Evolutionary conservation across 2,329 filamentous ascomycete genomes (phyloP).

Genomic region (Aspergillus brunneoviolaceus): DNA sequence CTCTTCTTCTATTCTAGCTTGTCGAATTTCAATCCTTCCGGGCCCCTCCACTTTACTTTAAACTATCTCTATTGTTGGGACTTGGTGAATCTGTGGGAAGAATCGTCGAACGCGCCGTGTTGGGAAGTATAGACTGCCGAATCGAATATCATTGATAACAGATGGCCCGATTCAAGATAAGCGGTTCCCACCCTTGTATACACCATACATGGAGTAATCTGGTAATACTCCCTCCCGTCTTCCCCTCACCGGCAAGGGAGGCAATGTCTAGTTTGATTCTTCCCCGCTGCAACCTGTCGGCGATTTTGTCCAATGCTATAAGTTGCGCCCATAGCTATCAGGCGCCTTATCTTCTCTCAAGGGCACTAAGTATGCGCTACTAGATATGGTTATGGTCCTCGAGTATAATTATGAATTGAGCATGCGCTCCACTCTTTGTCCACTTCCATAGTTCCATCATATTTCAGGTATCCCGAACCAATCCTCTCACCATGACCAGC

Average conservation of each 20-base stretch:
- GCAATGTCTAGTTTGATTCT: background rate
- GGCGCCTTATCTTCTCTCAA: background rate
- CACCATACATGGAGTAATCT: background rate
- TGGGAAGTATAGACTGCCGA: too few species aligned
- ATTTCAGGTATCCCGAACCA: background rate
- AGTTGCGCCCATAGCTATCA: background rate
- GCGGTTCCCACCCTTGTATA: too few species aligned
- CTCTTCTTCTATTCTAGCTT: too few species aligned
- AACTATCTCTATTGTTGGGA: too few species aligned
- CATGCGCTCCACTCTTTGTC: background rate
- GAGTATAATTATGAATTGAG: background rate
- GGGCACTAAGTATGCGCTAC: background rate
- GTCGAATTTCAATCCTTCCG: too few species aligned
- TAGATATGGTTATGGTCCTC: too few species aligned
- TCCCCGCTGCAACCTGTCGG: background rate
- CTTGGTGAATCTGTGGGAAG: too few species aligned
- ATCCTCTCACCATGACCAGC: conserved; percentile 14
- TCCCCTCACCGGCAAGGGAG: background rate
- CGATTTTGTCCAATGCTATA: background rate
- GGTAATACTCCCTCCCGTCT: background rate
- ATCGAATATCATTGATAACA: background rate
- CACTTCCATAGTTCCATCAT: background rate
- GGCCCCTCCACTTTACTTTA: too few species aligned
- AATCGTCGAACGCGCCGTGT: too few species aligned
- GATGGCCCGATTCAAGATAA: background rate